These are phyloP conservation scores for Colletotrichum incanum DNA, from an alignment of 2,329 filamentous ascomycete genomes.

Conservation along the genomic window DNA sequence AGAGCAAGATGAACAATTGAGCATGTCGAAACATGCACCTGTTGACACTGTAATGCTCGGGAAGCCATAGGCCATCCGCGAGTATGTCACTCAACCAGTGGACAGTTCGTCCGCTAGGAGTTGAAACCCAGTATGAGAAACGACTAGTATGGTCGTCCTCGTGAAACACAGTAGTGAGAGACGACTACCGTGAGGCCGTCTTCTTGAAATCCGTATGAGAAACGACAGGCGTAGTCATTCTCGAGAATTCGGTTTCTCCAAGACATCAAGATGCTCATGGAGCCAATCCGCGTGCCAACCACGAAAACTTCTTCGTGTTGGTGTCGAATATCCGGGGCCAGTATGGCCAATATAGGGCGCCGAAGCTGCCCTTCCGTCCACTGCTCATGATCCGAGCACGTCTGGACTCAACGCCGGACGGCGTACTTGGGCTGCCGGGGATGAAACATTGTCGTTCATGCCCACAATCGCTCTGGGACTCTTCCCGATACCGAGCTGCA, in stretches of 20 bases:
- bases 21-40: background rate
- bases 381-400: constrained; percentile 18
- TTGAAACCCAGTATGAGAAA: background rate
- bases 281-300: background rate
- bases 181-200: background rate
- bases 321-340: background rate
- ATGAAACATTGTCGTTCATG: background rate
- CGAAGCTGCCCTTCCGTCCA: constrained; percentile 11
- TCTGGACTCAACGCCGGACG: constrained; percentile 26
- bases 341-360: constrained; percentile 6
- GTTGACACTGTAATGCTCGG: background rate
- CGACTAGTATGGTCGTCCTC: background rate
- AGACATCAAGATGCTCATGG: background rate
- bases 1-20: constrained; percentile 4
- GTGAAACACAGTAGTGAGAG: background rate
- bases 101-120: constrained; percentile 7
- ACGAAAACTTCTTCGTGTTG: background rate
- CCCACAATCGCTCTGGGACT: background rate
- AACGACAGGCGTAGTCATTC: background rate
- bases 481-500: constrained; percentile 17
- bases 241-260: background rate
- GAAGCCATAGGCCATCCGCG: constrained; percentile 5
- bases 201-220: background rate
- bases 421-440: constrained; percentile 18
- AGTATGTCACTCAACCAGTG: background rate